These are phyloP conservation scores for Claviceps arundinis DNA, from an alignment of 2,329 filamentous ascomycete species.

Conservation along the genomic window DNA sequence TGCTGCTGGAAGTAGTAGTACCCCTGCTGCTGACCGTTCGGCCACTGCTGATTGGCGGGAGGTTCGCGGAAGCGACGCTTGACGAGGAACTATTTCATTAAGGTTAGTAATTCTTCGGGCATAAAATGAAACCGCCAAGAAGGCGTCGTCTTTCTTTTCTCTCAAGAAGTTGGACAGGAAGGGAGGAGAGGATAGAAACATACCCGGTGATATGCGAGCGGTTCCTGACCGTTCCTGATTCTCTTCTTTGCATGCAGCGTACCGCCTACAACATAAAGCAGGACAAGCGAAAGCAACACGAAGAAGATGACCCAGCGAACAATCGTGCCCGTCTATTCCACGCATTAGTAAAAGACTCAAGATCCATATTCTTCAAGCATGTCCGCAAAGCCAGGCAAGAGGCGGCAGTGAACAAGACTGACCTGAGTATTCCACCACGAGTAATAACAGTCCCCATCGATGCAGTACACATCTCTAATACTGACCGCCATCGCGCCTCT, in stretches of 20 bases:
- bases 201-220: conserved; percentile 59
- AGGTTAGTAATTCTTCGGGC: background rate
- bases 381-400: background rate
- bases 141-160: background rate
- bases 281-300: conserved; percentile 42
- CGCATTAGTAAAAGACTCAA: background rate
- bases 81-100: conserved; percentile 34
- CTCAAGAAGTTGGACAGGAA: background rate
- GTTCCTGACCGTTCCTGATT: conserved; percentile 49
- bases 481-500: background rate
- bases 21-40: conserved; percentile 14
- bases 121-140: background rate
- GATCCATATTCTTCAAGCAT: background rate
- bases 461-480: conserved; percentile 1
- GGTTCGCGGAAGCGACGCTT: conserved; percentile 19
- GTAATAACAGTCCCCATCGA: conserved; percentile 2
- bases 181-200: conserved; percentile 10
- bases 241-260: conserved; percentile 57
- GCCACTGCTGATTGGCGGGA: conserved; percentile 8
- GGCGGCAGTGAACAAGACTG: conserved; percentile 1
- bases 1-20: conserved; percentile 14
- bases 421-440: conserved; percentile 19
- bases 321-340: conserved; percentile 42
- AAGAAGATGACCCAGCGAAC: conserved; percentile 62
- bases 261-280: conserved; percentile 51